Conservation (phyloP, 2,329 filamentous ascomycete genomes). For the Bertia moriformis region DNA sequence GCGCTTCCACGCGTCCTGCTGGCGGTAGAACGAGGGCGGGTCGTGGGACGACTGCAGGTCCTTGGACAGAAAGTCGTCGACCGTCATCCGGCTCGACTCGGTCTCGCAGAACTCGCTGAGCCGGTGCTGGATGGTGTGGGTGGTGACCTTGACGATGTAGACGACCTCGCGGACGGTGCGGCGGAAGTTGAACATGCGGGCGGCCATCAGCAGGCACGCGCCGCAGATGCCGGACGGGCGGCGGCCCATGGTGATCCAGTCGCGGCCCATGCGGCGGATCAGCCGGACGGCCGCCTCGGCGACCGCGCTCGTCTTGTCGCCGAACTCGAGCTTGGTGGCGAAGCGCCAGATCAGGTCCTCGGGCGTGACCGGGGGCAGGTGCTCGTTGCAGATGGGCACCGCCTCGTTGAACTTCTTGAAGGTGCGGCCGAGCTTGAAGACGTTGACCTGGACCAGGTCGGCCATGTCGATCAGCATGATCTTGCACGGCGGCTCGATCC, state of each 20-base stretch:
- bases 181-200: constrained; percentile 95
- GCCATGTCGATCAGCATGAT: constrained; percentile 93
- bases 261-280: constrained; percentile 80
- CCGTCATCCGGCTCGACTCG: constrained; percentile 68
- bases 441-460: constrained; percentile 67
- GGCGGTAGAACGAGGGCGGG: constrained; percentile 68
- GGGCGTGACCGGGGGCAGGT: constrained; percentile 58
- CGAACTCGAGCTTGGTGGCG: constrained; percentile 83
- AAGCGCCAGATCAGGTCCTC: constrained; percentile 88
- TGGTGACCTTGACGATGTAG: constrained; percentile 95
- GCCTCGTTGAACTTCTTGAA: constrained; percentile 72
- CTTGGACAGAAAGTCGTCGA: constrained; percentile 67
- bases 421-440: constrained; percentile 78
- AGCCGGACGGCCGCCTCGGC: constrained; percentile 78
- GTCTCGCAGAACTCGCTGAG: constrained; percentile 84
- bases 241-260: constrained; percentile 94
- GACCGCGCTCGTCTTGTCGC: constrained; percentile 64
- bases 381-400: constrained; percentile 54
- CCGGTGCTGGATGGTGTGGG: constrained; percentile 80
- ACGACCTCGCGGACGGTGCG: constrained; percentile 86
- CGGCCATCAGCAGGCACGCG: constrained; percentile 83
- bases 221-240: constrained; percentile 88
- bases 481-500: constrained; percentile 63
- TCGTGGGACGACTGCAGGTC: constrained; percentile 63
- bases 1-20: constrained; percentile 42